Conservation (phyloP, 257 asterid species). For the Mentha longifolia region DNA sequence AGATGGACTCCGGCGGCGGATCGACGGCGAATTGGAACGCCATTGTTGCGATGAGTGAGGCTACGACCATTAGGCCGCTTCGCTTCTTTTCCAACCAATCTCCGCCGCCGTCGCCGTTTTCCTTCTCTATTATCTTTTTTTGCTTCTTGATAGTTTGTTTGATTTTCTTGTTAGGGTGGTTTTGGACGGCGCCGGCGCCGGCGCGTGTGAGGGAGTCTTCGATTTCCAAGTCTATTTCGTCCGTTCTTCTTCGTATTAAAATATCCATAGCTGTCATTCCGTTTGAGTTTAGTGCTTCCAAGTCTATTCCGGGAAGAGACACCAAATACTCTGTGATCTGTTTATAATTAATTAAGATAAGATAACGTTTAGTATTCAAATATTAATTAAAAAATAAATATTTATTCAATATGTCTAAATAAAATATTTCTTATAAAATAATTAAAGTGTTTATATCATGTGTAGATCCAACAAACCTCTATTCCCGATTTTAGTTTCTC, state of each 20-base stretch:
- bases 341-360: no score
- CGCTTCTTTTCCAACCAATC: constrained; percentile 45
- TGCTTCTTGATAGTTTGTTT: not conserved
- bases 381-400: no score
- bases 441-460: no score
- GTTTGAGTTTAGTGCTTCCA: constrained; percentile 27
- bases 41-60: constrained; percentile 51
- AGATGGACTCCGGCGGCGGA: constrained; percentile 36
- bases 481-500: no score
- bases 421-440: no score
- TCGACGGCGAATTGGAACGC: constrained; percentile 47
- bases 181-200: constrained; percentile 36
- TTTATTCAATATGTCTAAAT: no score
- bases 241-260: constrained; percentile 35
- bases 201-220: constrained; percentile 36
- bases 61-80: constrained; percentile 51
- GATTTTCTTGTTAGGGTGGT: not conserved
- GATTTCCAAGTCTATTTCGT: constrained; percentile 36
- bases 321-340: constrained; percentile 44
- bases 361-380: no score
- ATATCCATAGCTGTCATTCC: constrained; percentile 48
- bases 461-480: no score
- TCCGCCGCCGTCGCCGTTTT: not conserved
- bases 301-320: constrained; percentile 21
- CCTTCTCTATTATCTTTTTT: not conserved